Base-by-base conservation (phyloP, 2,329 filamentous ascomycete genomes). In the Neonectria hederae region DNA sequence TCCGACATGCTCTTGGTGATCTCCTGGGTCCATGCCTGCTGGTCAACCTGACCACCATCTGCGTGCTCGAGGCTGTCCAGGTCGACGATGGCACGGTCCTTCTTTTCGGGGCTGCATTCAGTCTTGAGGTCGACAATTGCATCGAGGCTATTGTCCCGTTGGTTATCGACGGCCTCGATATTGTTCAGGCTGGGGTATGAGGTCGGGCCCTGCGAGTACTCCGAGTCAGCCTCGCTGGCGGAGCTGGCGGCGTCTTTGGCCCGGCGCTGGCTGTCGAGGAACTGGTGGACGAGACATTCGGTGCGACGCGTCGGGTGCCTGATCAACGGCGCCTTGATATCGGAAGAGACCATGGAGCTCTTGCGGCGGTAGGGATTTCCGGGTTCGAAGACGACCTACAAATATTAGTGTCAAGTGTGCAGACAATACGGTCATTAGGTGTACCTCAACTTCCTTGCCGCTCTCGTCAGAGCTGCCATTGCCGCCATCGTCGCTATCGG, bases 221-320 rank as follows among this genome's bases (percentile, higher is more conserved):
- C 70, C 9, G 71, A 71, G 48, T 72, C 73, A 35, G 69, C 69
- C 51, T 73, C 73, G 63, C 67, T 76, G 45, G 69, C 62, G 40
- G 65, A 75, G 64, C 67, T 76, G 43, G 68, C 65, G 30, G 65
- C 69, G 61, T 74, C 66, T 45, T 75, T 75, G 56, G 68, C 76
- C 19, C 74, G 77, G 59, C 82, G 81, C 72, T 90, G 87, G 51
- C 78, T 83, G 57, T 90, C 87, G 65, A 91, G 82, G 54, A 90
- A 83, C 61, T 89, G 86, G 74, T 91, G 89, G 32, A 91, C 89
- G 40, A 90, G 82, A 69, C 89, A 91, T 72, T 89, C 86, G 13
- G 85, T 85, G 38, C 76, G 76, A n/a, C 69, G 76, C 71, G 45
- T 75, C 71, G 54, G 66, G 6, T 46, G 65, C 28, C 63, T 68